Conservation (phyloP, 495 filamentous ascomycete genomes). For the Aspergillus sparsus region DNA sequence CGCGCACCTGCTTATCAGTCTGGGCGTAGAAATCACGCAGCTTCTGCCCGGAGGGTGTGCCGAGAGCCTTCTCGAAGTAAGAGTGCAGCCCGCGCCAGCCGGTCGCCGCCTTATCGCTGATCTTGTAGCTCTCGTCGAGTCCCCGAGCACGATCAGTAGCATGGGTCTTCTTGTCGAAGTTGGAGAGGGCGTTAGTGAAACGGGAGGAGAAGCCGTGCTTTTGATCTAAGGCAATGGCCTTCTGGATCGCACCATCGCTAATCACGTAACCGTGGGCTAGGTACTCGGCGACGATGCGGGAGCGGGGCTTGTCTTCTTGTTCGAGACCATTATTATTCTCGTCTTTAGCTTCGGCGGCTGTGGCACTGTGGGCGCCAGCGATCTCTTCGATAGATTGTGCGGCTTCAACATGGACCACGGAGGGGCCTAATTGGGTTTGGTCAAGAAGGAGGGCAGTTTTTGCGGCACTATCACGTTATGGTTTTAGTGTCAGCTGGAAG, state of each 20-base stretch:
- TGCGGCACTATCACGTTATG: conserved; percentile 57
- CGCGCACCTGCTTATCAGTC: conserved; percentile 79
- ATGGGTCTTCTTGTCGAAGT: conserved; percentile 80
- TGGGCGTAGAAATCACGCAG: conserved; percentile 82
- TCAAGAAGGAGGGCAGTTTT: conserved; percentile 96
- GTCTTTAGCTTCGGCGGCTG: conserved; percentile 52
- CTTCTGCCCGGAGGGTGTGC: conserved; percentile 81
- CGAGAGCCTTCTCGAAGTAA: conserved; percentile 91
- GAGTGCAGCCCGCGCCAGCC: conserved; percentile 68
- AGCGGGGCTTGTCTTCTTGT: conserved; percentile 93
- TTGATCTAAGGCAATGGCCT: conserved; percentile 83
- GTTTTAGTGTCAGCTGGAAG: conserved; percentile 15
- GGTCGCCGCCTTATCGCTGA: conserved; percentile 62
- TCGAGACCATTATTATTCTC: conserved; percentile 64
- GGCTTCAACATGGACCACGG: conserved; percentile 74
- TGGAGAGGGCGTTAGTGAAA: conserved; percentile 71
- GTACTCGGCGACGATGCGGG: conserved; percentile 92
- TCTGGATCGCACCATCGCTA: conserved; percentile 80
- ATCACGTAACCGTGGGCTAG: conserved; percentile 90
- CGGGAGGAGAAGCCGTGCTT: conserved; percentile 81
- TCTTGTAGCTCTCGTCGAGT: conserved; percentile 72
- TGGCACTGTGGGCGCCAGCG: conserved; percentile 51
- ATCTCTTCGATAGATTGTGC: conserved; percentile 66
- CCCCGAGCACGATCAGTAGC: conserved; percentile 76
- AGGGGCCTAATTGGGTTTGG: conserved; percentile 84